phyloP scores from a whole-genome alignment of 345 rosid species.

The Rhizophora mangle region DNA sequence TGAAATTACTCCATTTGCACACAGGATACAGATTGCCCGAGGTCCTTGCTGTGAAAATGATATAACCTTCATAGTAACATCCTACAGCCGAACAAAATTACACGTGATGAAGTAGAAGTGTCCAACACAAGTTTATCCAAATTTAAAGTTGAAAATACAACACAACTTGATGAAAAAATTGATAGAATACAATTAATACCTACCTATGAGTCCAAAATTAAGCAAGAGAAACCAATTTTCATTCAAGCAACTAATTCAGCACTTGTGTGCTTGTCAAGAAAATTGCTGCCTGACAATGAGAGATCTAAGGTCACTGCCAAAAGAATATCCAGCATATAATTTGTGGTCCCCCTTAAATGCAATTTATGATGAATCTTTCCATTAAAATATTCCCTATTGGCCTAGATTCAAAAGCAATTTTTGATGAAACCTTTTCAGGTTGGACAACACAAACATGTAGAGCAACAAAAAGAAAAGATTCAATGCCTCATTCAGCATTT shows the following conservation, averaged over 20 bases:
- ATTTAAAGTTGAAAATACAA: slow-evolving; percentile 1
- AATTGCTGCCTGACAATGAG: too few relatives aligned
- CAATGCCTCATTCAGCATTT: neutral
- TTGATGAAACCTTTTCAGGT: neutral
- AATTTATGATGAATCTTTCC: too few relatives aligned
- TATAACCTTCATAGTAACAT: slow-evolving; percentile 91
- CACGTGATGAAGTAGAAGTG: too few relatives aligned
- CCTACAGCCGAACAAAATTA: slow-evolving; percentile 40
- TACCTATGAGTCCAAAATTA: too few relatives aligned
- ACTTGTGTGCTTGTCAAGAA: too few relatives aligned
- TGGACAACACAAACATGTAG: neutral
- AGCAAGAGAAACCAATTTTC: neutral
- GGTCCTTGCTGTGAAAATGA: slow-evolving; percentile 99
- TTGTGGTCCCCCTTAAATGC: too few relatives aligned
- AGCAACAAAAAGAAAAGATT: neutral
- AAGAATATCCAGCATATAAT: too few relatives aligned
- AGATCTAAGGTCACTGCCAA: too few relatives aligned
- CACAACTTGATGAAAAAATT: neutral
- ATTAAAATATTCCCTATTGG: too few relatives aligned
- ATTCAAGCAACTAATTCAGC: too few relatives aligned
- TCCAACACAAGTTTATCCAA: too few relatives aligned
- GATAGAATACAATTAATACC: neutral
- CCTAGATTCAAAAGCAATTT: neutral
- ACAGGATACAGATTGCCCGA: slow-evolving; percentile 81
- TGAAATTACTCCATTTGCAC: slow-evolving; percentile 90